A percentile compares a stretch with the other conserved stretches of the same genome.
Conservation (phyloP, 2,329 filamentous ascomycete species). For the Microsporum ferrugineum region DNA sequence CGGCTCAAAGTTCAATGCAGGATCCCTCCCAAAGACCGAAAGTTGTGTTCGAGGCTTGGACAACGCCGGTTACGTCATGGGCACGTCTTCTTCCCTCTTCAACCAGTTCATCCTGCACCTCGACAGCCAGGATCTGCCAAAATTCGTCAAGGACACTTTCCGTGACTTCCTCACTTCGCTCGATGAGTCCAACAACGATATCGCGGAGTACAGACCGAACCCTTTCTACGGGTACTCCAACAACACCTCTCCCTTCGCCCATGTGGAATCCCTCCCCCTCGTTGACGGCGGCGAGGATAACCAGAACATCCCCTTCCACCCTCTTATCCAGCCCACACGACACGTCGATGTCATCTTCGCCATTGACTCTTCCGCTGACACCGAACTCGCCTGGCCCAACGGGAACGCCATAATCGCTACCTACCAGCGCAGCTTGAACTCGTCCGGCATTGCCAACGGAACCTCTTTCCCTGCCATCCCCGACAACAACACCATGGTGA, state of each 20-base stretch:
- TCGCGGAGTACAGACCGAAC: constrained; percentile 63
- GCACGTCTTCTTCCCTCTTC: constrained; percentile 75
- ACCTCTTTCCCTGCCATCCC: constrained; percentile 63
- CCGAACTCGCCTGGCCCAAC: constrained; percentile 58
- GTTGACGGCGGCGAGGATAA: constrained; percentile 69
- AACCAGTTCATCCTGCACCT: constrained; percentile 62
- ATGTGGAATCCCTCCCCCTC: constrained; percentile 48
- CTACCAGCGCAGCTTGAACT: constrained; percentile 53
- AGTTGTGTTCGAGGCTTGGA: constrained; percentile 69
- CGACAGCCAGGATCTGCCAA: constrained; percentile 42
- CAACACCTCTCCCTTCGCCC: constrained; percentile 46
- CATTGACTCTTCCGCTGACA: constrained; percentile 67
- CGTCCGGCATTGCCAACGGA: constrained; percentile 48
- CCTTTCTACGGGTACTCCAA: constrained; percentile 60
- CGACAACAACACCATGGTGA: constrained; percentile 65
- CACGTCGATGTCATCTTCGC: constrained; percentile 71
- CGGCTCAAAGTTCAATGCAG: constrained; percentile 59
- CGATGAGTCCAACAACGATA: constrained; percentile 53
- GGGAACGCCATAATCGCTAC: constrained; percentile 63
- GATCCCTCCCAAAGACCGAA: constrained; percentile 44
- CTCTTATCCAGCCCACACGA: constrained; percentile 61
- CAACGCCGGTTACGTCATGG: constrained; percentile 72
- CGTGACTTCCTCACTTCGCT: constrained; percentile 43
- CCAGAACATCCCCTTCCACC: constrained; percentile 70
- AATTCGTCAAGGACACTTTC: constrained; percentile 43